Base-by-base conservation (phyloP, 2,329 filamentous ascomycete species). In the Fonsecaea multimorphosa region DNA sequence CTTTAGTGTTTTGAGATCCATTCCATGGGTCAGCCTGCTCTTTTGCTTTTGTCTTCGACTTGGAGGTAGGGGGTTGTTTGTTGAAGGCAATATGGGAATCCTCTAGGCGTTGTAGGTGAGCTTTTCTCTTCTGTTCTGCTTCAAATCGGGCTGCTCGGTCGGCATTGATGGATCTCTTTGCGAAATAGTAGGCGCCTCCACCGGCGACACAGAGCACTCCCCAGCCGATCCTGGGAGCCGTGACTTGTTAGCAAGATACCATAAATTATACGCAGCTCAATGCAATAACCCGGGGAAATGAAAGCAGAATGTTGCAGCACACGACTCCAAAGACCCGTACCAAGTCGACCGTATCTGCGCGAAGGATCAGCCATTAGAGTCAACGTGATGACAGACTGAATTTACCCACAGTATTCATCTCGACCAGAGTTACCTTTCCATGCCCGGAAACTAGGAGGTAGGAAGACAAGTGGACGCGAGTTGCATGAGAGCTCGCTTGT, bases 131-230 rank as follows among this genome's bases (percentile, higher is more conserved):
- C 80, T 90, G 89, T 72, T 87, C 85, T 67, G 90, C 88, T 73
- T 90, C 86, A 71, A 90, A 86, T 74, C 91, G 87, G 67, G 87
- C 82, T 67, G 86, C 84, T 70, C 94, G 91, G 79, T 97, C 93
- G 72, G 91, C 91, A 77, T 97, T 97, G 85, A 99, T 96, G 78
- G 89, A 89, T 76, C 87, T 86, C 85, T 99, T 99, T 70, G 95
- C 95, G 77, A 97, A 97, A 83, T 91, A 93, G 84, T 98, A 99
- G 74, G 94, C 93, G 69, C 90, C 91, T 71, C 88, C 95, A 75
- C 94, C 95, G 72, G 93, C 93, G 73, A 90, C 84, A 76, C 93
- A 95, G 61, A 98, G 86, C 57, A 92, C 86, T 73, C 91, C 93
- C 95, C 92, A 97, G 75, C 95, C 95, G 75, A 94, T 82, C 91